Base-by-base conservation (phyloP, 495 filamentous ascomycete genomes). In the Lasiosphaeria hispida region DNA sequence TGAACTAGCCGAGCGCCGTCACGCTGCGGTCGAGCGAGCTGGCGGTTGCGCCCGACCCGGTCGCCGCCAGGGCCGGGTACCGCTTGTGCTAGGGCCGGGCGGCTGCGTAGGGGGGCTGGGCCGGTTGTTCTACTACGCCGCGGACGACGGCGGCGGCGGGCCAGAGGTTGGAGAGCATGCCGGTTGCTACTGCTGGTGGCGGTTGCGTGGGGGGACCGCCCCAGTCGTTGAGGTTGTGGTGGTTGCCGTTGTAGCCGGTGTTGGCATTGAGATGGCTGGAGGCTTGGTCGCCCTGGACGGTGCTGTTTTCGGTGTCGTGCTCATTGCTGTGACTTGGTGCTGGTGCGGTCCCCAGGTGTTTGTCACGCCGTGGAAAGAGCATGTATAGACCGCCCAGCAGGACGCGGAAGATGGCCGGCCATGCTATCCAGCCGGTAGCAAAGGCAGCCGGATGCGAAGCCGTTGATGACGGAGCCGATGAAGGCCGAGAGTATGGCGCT, bases 391-490 rank as follows among this genome's bases (percentile, higher is more conserved):
- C 50, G 49, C 57, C 39, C 23, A 59, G 34, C 7, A 53, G 35
- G 33, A 59, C 57, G 13, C 57, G 57, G 35, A 59, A 54, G 14
- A 59, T 17, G 49, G 57, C 57, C 14, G 54, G 1, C 57, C 57
- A 59, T 0, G 57, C 40, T 23, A 59, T 59, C 57, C 57, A 59
- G 9, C 57, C 57, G 0, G 57, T 59, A 1, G 38, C 38, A 33
- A 59, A 54, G n/a, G 57, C 57, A 59, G 15, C 57, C 57, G 1
- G 49, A 54, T 10, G 49, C 14, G 34, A 59, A 14, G 35, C 57
- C 57, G 57, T 59, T 59, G 49, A 59, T 54, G 17, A 59, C 17
- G 8, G 57, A 59, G 30, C 57, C 57, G 58, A 57, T 35, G 37
- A 63, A 40, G 10, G 56, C 53, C 3, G 61, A 44, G 23, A 60